These are phyloP conservation scores for Rhytidiadelphus loreus DNA, from an alignment of 225 moss, liverwort and hornwort genomes.

Conservation along the genomic window DNA sequence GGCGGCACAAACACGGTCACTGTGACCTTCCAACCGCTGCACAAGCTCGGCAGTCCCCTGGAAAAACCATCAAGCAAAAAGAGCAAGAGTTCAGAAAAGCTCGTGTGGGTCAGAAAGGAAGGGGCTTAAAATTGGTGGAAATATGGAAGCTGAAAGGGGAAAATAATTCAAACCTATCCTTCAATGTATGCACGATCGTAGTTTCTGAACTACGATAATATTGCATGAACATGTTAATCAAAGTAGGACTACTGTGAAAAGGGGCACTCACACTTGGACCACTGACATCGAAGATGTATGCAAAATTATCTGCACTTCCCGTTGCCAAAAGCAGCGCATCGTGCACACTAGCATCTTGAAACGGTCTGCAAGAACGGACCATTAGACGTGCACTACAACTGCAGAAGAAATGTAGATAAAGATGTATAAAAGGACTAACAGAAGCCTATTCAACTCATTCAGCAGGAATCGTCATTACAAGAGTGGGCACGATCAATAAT, in stretches of 20 bases:
- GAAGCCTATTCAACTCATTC: background rate
- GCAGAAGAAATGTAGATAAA: background rate
- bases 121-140: background rate
- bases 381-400: background rate
- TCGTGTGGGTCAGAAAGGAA: background rate
- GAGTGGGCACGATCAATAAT: background rate
- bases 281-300: slow-evolving; percentile 78
- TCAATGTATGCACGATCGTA: background rate
- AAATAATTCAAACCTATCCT: background rate
- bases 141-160: background rate
- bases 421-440: background rate
- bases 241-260: background rate
- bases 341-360: slow-evolving; percentile 58
- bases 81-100: background rate
- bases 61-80: background rate
- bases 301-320: slow-evolving; percentile 82
- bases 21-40: slow-evolving; percentile 86
- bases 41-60: slow-evolving; percentile 86
- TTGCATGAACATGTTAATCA: background rate
- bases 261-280: slow-evolving; percentile 66
- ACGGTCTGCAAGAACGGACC: slow-evolving; percentile 6
- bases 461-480: background rate
- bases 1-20: slow-evolving; percentile 74
- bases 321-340: slow-evolving; percentile 69
- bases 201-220: background rate